phyloP scores from a whole-genome alignment of 805 yeast species.

The Wickerhamomyces chaumierensis region DNA sequence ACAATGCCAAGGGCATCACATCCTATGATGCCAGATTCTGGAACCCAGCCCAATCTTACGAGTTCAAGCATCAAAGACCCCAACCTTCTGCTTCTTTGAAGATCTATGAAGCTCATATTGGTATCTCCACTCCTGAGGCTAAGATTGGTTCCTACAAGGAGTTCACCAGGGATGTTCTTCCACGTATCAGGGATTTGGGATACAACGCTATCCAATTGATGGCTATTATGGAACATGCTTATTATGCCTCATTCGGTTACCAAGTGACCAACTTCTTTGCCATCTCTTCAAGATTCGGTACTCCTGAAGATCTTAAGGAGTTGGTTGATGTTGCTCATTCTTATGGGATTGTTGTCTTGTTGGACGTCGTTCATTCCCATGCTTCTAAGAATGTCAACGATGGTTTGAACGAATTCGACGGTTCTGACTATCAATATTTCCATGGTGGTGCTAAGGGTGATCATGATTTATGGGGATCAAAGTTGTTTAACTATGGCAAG shows the following conservation, averaged over 20 bases:
- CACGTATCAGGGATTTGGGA: constrained; percentile 76
- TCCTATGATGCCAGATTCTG: constrained; percentile 84
- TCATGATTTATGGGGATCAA: constrained; percentile 94
- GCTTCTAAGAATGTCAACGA: constrained; percentile 91
- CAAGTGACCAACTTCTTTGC: constrained; percentile 93
- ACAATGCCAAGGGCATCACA: constrained; percentile 20
- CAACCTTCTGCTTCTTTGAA: constrained; percentile 37
- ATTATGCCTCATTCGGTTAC: constrained; percentile 96
- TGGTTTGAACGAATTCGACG: constrained; percentile 88
- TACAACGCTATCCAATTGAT: constrained; percentile 89
- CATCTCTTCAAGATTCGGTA: constrained; percentile 78
- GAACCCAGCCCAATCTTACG: constrained; percentile 49
- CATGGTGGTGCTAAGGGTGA: constrained; percentile 85
- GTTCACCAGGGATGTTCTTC: constrained; percentile 69
- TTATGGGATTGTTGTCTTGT: constrained; percentile 71
- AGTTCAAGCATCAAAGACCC: constrained; percentile 61
- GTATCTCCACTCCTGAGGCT: constrained; percentile 88
- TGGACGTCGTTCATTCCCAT: constrained; percentile 94
- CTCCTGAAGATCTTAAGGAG: constrained; percentile 90
- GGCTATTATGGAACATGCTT: constrained; percentile 99
- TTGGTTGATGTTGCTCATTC: constrained; percentile 87
- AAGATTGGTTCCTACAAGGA: constrained; percentile 76
- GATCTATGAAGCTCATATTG: constrained; percentile 92
- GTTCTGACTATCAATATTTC: constrained; percentile 90
- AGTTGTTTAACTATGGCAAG: constrained; percentile 82